Conservation (phyloP, 208 protist genomes). For the Leptomonas pyrrhocoris region DNA sequence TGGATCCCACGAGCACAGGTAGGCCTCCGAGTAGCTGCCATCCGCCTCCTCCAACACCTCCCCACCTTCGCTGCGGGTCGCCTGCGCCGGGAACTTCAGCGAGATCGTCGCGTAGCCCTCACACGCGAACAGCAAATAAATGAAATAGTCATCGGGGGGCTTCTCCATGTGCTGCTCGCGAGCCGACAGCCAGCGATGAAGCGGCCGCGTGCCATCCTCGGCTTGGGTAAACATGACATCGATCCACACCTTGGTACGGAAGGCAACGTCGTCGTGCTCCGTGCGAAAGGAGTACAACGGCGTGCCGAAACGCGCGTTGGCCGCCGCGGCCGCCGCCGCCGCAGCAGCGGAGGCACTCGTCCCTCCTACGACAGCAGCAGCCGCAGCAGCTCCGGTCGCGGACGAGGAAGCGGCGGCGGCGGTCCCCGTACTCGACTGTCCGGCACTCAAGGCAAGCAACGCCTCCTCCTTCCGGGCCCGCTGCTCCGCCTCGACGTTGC, state of each 20-base stretch:
- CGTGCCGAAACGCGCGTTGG: conserved; percentile 42
- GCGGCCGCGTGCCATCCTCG: conserved; percentile 60
- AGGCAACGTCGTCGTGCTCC: conserved; percentile 59
- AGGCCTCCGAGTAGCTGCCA: conserved; percentile 38
- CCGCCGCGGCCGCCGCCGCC: conserved; percentile 20
- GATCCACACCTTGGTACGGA: conserved; percentile 81
- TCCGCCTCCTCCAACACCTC: conserved; percentile 34
- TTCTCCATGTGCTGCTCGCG: conserved; percentile 78
- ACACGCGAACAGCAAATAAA: conserved; percentile 85
- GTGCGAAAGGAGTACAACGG: conserved; percentile 76
- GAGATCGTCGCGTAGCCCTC: conserved; percentile 82
- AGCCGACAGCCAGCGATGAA: conserved; percentile 85
- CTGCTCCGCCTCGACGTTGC: conserved; percentile 45
- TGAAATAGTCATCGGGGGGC: conserved; percentile 58
- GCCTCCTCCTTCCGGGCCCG: conserved; percentile 52
- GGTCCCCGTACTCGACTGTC: background rate
- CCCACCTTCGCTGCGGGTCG: conserved; percentile 30
- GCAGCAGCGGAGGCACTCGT: conserved; percentile 2
- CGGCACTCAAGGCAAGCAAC: conserved; percentile 42
- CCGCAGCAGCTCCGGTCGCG: background rate
- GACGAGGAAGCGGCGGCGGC: conserved; percentile 8
- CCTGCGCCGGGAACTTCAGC: conserved; percentile 77
- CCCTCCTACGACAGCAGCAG: background rate
- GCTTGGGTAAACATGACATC: conserved; percentile 71
- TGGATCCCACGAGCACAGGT: conserved; percentile 70